Base-by-base conservation (phyloP, 2,329 filamentous ascomycete genomes). In the Graphilbum sp. region DNA sequence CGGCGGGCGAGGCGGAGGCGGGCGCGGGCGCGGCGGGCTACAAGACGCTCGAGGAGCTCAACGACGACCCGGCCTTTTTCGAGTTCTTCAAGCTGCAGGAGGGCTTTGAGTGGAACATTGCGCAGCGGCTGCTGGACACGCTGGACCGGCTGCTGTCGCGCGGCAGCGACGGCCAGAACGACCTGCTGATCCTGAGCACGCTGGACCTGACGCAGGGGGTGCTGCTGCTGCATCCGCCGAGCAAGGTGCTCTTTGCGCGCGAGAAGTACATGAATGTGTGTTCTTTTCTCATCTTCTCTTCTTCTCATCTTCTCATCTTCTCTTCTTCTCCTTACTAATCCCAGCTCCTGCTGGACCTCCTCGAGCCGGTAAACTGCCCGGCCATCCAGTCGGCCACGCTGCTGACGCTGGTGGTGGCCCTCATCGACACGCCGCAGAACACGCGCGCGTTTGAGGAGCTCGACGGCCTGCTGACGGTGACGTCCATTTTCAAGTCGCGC, bases 81-180 rank as follows among this genome's bases (percentile, higher is more conserved):
- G 86, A 95, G 58, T 96, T 96, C 64, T 95, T 94, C 65, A 85
- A 93, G 56, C 58, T 96, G 47, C 90, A 98, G 57, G 87, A 96
- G 53, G 84, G 87, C 3, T 98, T 98, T 54, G 85, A 96, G 62
- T 96, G 86, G 82, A 98, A 98, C 61, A 84, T 96, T 39, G 79
- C 85, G 13, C 76, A 85, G 60, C 77, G 86, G 43, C 68, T 96
- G 43, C 78, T 94, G 44, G 75, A 78, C 37, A 50, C 47, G 11
- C 46, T 51, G 8, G 49, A 51, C 34, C 51, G 51, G 34, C 47
- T 53, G 21, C 43, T 52, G 5, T 44, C 46, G 13, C 47, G 47
- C 3, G 48, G 49, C 32, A 49, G 46, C 35, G 47, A 52, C 23
- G 83, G 81, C 31, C 77, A 84, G 47, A 90, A 88, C 53, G 86